These are phyloP conservation scores for Magnolia kwangsiensis DNA, from an alignment of 164 flowering plant genomes.

Conservation along the genomic window DNA sequence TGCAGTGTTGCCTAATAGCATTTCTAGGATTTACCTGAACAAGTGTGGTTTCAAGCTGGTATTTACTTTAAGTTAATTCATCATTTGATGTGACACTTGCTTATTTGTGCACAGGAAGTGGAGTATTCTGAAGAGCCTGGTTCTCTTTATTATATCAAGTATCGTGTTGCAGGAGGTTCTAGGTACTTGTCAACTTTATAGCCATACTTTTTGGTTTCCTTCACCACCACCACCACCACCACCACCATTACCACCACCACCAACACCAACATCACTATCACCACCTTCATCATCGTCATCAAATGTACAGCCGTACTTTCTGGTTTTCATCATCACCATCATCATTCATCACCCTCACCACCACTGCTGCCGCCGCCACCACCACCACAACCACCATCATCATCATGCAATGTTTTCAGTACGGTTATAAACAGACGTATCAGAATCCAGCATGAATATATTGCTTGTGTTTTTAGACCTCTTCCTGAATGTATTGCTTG, in stretches of 20 bases:
- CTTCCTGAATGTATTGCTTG: no score
- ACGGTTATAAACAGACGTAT: no score
- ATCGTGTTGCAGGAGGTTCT: constrained; percentile 96
- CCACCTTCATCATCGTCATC: neutral
- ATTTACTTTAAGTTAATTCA: neutral
- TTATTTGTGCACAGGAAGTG: constrained; percentile 61
- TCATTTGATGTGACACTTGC: neutral
- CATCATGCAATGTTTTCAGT: no score
- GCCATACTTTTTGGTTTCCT: neutral
- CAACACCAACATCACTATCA: neutral
- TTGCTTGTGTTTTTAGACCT: no score
- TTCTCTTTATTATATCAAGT: constrained; percentile 71
- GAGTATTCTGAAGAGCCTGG: constrained; percentile 97
- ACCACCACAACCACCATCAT: no score
- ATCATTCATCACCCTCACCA: no score
- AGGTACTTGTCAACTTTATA: constrained; percentile 36
- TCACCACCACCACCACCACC: neutral
- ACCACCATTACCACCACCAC: neutral
- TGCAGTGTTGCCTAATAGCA: neutral
- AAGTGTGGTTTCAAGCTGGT: neutral
- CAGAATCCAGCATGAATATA: no score
- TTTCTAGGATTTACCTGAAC: neutral
- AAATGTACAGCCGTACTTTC: neutral
- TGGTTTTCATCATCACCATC: neutral
- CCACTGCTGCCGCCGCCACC: no score